Evolutionary conservation across 441 rosid genomes (phyloP).

Genomic region (California macrophylla): DNA sequence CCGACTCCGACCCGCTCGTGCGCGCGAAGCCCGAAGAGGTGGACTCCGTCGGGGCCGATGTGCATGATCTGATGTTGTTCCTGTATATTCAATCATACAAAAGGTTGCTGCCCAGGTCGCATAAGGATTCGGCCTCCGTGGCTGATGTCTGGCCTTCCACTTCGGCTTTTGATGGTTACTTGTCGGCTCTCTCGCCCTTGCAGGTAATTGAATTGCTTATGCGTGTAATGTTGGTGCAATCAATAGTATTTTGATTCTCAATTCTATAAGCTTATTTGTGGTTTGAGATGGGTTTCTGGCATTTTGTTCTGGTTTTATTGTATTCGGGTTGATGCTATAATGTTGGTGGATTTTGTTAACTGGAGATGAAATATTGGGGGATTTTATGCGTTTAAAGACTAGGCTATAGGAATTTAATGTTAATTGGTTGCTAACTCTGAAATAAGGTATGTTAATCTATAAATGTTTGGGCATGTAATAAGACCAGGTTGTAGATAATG

Average conservation of each 20-base stretch:
- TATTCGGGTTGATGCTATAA: not conserved
- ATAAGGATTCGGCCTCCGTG: slow-evolving; percentile 83
- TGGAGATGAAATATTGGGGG: not conserved
- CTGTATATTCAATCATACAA: slow-evolving; percentile 89
- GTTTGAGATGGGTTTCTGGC: not conserved
- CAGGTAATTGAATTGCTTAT: slow-evolving; percentile 38
- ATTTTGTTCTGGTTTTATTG: not conserved
- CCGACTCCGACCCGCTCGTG: slow-evolving; percentile 62
- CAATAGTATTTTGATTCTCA: not conserved
- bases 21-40: slow-evolving; percentile 40
- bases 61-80: slow-evolving; percentile 70
- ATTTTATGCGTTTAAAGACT: not conserved
- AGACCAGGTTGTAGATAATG: not conserved
- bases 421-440: not conserved
- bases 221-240: not conserved
- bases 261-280: not conserved
- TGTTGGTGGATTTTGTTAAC: not conserved
- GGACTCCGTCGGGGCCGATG: slow-evolving; percentile 66
- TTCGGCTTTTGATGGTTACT: slow-evolving; percentile 88
- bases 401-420: not conserved
- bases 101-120: slow-evolving; percentile 75
- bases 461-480: not conserved
- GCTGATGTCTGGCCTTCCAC: slow-evolving; percentile 99
- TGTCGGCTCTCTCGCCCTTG: slow-evolving; percentile 89
- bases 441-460: not conserved